Conservation (phyloP, 768 basidiomycete genomes). For the Tephrocybe sp. region DNA sequence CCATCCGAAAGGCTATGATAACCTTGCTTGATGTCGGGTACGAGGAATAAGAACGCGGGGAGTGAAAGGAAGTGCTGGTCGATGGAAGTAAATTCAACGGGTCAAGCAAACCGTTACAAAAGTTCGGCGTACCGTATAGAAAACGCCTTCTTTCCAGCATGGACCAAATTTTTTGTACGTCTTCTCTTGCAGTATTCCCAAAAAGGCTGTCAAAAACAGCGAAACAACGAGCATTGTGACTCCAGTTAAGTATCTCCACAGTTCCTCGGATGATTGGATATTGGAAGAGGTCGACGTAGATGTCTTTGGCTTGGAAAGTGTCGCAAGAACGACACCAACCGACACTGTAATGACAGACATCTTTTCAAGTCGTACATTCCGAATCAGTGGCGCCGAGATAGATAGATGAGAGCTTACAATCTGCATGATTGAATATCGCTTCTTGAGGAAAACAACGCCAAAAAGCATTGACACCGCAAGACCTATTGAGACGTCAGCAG, state of each 20-base stretch:
- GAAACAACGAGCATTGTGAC: slow-evolving; percentile 67
- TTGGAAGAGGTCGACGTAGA: slow-evolving; percentile 18
- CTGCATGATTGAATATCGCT: slow-evolving; percentile 59
- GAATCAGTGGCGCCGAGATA: background rate
- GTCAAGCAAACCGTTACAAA: background rate
- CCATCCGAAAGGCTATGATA: slow-evolving; percentile 46
- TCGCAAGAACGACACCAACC: slow-evolving; percentile 69
- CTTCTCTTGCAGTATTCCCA: slow-evolving; percentile 75
- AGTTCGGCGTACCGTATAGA: slow-evolving; percentile 65
- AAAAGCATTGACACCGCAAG: slow-evolving; percentile 77
- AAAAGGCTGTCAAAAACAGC: slow-evolving; percentile 62
- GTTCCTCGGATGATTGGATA: slow-evolving; percentile 29
- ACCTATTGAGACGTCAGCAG: slow-evolving; percentile 39
- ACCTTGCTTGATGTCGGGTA: slow-evolving; percentile 54
- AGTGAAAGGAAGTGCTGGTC: slow-evolving; percentile 74
- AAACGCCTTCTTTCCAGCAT: slow-evolving; percentile 81
- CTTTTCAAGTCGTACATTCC: slow-evolving; percentile 31
- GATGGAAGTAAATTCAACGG: background rate
- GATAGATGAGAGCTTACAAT: slow-evolving; percentile 43
- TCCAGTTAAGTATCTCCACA: slow-evolving; percentile 58
- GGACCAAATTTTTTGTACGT: slow-evolving; percentile 76
- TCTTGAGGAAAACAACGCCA: slow-evolving; percentile 58
- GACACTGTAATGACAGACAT: slow-evolving; percentile 68
- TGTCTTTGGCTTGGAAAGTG: slow-evolving; percentile 54
- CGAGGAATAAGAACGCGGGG: slow-evolving; percentile 71